Percentiles rank a stretch among this genome's conserved stretches.
phyloP scores from a whole-genome alignment of 2,329 filamentous ascomycete species.

The Xylaria sp. region DNA sequence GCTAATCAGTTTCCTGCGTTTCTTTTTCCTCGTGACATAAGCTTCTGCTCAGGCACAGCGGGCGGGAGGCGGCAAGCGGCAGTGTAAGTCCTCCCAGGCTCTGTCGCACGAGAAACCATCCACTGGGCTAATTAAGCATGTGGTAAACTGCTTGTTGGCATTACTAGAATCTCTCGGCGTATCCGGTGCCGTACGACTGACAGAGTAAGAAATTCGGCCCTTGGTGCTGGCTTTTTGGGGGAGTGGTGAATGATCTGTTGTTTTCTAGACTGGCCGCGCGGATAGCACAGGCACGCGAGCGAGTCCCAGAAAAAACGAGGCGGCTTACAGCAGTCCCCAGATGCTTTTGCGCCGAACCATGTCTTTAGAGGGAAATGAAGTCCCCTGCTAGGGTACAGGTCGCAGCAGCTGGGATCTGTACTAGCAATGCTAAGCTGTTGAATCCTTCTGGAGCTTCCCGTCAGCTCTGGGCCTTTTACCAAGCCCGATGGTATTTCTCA shows the following conservation, averaged over 20 bases:
- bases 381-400: conserved; percentile 2
- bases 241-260: conserved; percentile 1
- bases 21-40: conserved; percentile 15
- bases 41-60: conserved; percentile 9
- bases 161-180: conserved; percentile 12
- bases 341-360: conserved; percentile 8
- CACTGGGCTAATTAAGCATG: conserved; percentile 2
- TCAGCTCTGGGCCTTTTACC: conserved; percentile 10
- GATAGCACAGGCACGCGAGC: background rate
- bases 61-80: conserved; percentile 27
- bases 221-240: conserved; percentile 11
- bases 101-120: conserved; percentile 22
- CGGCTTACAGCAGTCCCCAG: conserved; percentile 16
- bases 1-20: conserved; percentile 15
- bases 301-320: conserved; percentile 27
- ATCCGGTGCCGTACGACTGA: conserved; percentile 11
- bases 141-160: conserved; percentile 13
- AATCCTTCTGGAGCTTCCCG: conserved; percentile 18
- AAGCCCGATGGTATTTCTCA: conserved; percentile 3
- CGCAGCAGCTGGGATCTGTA: conserved; percentile 7
- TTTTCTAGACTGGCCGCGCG: background rate
- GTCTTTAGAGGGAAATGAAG: background rate
- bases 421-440: conserved; percentile 1
- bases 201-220: conserved; percentile 19
- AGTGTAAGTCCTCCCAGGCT: conserved; percentile 22